phyloP scores from a whole-genome alignment of 352 stramenopile species.

The Elongisporangium anandrum region DNA sequence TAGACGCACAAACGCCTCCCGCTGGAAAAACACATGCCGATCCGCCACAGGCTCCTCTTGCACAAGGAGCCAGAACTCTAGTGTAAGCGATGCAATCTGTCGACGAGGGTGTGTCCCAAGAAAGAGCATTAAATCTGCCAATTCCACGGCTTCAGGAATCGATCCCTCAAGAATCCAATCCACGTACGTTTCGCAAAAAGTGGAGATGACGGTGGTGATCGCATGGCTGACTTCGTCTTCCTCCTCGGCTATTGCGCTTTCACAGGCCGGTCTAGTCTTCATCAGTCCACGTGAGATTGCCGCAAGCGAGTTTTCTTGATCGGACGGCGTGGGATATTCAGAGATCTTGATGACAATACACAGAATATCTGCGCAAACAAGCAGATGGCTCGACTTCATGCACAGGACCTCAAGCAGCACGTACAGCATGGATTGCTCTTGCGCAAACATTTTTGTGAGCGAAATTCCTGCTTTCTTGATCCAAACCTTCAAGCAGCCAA shows the following conservation, averaged over 20 bases:
- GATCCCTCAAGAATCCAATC: constrained; percentile 62
- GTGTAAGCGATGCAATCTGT: constrained; percentile 65
- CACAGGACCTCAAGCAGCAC: constrained; percentile 45
- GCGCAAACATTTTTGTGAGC: constrained; percentile 35
- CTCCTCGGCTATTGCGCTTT: constrained; percentile 38
- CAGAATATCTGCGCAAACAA: constrained; percentile 46
- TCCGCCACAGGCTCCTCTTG: constrained; percentile 63
- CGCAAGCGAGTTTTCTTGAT: constrained; percentile 39
- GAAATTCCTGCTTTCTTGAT: constrained; percentile 52
- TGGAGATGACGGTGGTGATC: constrained; percentile 54
- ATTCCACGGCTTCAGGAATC: constrained; percentile 26
- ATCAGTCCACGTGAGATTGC: constrained; percentile 40
- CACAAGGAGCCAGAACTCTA: constrained; percentile 72
- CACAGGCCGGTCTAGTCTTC: constrained; percentile 36
- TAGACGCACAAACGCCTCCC: constrained; percentile 47
- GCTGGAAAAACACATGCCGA: constrained; percentile 48
- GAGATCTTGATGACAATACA: constrained; percentile 51
- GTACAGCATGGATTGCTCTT: constrained; percentile 34
- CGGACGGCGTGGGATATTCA: constrained; percentile 42
- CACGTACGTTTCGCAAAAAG: constrained; percentile 65
- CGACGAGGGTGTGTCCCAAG: constrained; percentile 51
- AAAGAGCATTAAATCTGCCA: constrained; percentile 57
- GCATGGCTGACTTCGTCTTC: constrained; percentile 59
- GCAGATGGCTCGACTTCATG: constrained; percentile 41
- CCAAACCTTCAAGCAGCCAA: constrained; percentile 57